A percentile compares a stretch with the other conserved stretches of the same genome.
These are phyloP conservation scores for Triticum dicoccoides DNA, from an alignment of 176 grass and related monocot genomes.

Conservation along the genomic window DNA sequence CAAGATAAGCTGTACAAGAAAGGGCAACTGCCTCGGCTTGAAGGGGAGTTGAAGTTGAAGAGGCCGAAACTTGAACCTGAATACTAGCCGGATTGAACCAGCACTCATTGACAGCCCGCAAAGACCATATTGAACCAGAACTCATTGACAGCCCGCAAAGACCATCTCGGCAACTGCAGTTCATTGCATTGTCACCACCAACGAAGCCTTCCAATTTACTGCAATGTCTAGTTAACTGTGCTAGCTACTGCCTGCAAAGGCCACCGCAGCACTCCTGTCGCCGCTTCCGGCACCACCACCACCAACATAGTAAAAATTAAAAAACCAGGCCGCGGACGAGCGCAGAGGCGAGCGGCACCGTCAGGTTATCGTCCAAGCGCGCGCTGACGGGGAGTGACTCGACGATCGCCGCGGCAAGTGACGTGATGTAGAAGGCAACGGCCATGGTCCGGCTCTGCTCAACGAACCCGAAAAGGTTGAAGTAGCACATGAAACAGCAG, in stretches of 20 bases:
- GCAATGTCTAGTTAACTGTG: not conserved
- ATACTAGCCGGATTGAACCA: no score
- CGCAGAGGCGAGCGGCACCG: slow-evolving; percentile 44
- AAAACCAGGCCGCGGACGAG: slow-evolving; percentile 25
- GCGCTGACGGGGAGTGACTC: slow-evolving; percentile 67
- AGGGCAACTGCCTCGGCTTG: no score
- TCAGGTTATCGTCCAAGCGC: slow-evolving; percentile 74
- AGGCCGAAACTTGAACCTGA: no score
- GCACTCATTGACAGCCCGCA: no score
- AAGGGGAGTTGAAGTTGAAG: no score
- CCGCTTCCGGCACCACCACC: not conserved
- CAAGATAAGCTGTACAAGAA: no score
- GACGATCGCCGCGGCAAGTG: slow-evolving; percentile 38
- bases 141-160: not conserved
- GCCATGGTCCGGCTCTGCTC: slow-evolving; percentile 50
- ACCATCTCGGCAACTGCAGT: not conserved
- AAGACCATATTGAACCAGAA: no score
- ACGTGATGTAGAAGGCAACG: slow-evolving; percentile 36
- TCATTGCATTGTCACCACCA: not conserved
- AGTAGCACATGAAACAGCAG: slow-evolving; percentile 73
- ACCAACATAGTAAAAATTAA: slow-evolving; percentile 24
- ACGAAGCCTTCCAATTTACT: not conserved
- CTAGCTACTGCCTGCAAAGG: not conserved
- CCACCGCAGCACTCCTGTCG: not conserved
- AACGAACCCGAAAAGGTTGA: slow-evolving; percentile 50